A percentile compares a stretch with the other conserved stretches of the same genome.
These are phyloP conservation scores for Extremus antarcticus DNA, from an alignment of 495 filamentous ascomycete species.

Conservation along the genomic window DNA sequence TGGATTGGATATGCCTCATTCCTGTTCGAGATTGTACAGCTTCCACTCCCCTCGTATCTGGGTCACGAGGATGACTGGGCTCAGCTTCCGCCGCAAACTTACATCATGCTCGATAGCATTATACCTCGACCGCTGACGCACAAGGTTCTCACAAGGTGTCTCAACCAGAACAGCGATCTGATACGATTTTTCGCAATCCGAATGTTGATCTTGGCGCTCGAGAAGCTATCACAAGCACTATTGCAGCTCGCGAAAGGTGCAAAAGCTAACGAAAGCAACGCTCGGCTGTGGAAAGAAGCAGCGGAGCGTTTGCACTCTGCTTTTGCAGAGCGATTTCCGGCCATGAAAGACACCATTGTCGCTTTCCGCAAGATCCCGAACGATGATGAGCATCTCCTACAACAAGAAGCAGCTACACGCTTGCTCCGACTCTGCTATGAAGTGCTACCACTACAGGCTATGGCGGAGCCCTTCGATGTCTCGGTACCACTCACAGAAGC, in stretches of 20 bases:
- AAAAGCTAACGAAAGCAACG: slow-evolving; percentile 24
- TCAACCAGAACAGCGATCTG: slow-evolving; percentile 62
- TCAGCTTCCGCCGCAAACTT: slow-evolving; percentile 58
- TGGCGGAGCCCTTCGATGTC: slow-evolving; percentile 78
- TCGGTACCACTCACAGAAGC: slow-evolving; percentile 59
- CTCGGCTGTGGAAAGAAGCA: slow-evolving; percentile 52
- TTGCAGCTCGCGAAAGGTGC: slow-evolving; percentile 42
- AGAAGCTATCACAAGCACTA: slow-evolving; percentile 58
- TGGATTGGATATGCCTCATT: slow-evolving; percentile 92
- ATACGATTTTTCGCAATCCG: slow-evolving; percentile 74
- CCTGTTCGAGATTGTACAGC: slow-evolving; percentile 62
- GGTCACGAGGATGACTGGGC: slow-evolving; percentile 37
- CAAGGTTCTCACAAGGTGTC: slow-evolving; percentile 62
- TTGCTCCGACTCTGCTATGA: slow-evolving; percentile 72
- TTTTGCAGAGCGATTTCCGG: slow-evolving; percentile 69
- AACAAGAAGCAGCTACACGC: slow-evolving; percentile 65
- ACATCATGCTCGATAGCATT: slow-evolving; percentile 70
- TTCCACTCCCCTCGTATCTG: slow-evolving; percentile 61
- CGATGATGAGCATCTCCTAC: slow-evolving; percentile 50
- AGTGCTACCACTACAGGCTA: slow-evolving; percentile 64
- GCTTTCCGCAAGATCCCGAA: slow-evolving; percentile 54
- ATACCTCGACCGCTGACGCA: slow-evolving; percentile 73
- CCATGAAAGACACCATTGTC: slow-evolving; percentile 62
- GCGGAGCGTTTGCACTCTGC: slow-evolving; percentile 52
- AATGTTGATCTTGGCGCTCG: slow-evolving; percentile 63